Base-by-base conservation (phyloP, 1,139 yeast species). In the Tardiomyces digboiensis region DNA sequence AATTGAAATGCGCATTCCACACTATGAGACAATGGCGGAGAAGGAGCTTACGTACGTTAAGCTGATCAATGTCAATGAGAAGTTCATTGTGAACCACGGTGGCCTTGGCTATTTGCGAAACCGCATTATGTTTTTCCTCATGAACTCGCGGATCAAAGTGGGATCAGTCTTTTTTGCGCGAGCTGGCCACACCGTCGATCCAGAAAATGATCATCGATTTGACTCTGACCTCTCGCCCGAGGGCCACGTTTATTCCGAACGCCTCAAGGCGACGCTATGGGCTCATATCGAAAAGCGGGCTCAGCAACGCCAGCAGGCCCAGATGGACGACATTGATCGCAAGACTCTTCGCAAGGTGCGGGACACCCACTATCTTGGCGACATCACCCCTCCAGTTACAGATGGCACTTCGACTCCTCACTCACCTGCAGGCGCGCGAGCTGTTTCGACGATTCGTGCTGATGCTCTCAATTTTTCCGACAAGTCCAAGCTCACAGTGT, bases 121-220 rank as follows among this genome's bases (percentile, higher is more conserved):
- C 60, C 82, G 91, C 57, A 91, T 89, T 39, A 87, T 89, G 19
- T 87, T 86, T 62, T 89, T 85, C 64, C 69, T 89, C 58, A 84
- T 89, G 87, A 89, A 89, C 65, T 75, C 91, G 13, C 75, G 87
- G 52, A 81, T 86, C 56, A 85, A 87, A 60, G 74, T 78, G 46
- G 95, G 97, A 1, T 82, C 88, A 36, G 88, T 87, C 26, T 91
- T 76, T 65, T 87, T 87, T 67, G 95, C 95, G 1, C 71, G 96
- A 49, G 70, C 72, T 1, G 72, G 72, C 13, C 50, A 54, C 18
- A 50, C 60, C 38, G 57, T 57, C 40, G 45, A 46, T 38, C 41
- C 54, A 21, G 58, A 59, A 38, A 52, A 58, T 22, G 52, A 56
- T 41, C 64, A 65, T 53, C 58, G 60, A 42, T 59, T 59, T 33